phyloP scores from a whole-genome alignment of 805 yeast species.

The Yamadazyma insecticola region DNA sequence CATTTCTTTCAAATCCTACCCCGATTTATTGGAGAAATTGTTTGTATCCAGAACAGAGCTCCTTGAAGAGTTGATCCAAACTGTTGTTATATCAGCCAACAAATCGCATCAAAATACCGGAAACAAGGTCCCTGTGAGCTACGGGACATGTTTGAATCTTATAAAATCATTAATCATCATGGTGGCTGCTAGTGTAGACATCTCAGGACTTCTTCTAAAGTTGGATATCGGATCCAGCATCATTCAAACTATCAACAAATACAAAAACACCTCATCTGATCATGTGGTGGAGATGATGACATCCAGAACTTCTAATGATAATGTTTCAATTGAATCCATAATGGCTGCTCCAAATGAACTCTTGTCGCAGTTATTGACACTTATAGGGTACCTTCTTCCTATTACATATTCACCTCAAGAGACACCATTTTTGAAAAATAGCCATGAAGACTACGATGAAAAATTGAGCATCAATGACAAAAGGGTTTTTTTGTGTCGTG shows the following conservation, averaged over 20 bases:
- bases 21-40: conserved; percentile 43
- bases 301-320: conserved; percentile 4
- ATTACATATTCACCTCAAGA: conserved; percentile 23
- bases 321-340: conserved; percentile 59
- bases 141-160: conserved; percentile 36
- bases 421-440: conserved; percentile 24
- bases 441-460: conserved; percentile 18
- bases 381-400: conserved; percentile 60
- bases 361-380: conserved; percentile 47
- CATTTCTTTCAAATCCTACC: conserved; percentile 42
- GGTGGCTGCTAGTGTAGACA: conserved; percentile 39
- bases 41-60: conserved; percentile 17
- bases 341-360: conserved; percentile 73
- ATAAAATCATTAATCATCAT: conserved; percentile 43
- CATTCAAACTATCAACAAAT: conserved; percentile 46
- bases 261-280: conserved; percentile 27
- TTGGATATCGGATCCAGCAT: conserved; percentile 47
- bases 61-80: conserved; percentile 18
- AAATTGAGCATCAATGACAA: conserved; percentile 22
- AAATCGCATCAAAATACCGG: conserved; percentile 10
- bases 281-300: conserved; percentile 3
- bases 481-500: conserved; percentile 26
- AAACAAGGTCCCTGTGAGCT: conserved; percentile 23
- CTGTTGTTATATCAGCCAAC: conserved; percentile 23
- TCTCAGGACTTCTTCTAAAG: conserved; percentile 41